Base-by-base conservation (phyloP, 2,329 filamentous ascomycete species). In the Beauveria brongniartii region DNA sequence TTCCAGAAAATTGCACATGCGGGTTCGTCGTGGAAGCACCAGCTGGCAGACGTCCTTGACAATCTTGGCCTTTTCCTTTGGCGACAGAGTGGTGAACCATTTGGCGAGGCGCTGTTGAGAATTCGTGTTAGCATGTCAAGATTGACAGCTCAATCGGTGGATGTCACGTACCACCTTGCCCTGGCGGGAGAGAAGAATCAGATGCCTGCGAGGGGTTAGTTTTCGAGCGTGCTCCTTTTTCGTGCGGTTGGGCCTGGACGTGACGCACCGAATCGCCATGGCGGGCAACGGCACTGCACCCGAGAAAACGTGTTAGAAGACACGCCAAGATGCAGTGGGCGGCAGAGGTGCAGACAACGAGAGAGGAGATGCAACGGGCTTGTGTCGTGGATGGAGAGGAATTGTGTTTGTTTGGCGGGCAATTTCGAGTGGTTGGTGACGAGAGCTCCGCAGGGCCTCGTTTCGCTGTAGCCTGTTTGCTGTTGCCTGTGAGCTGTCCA, bases 1-100 rank as follows among this genome's bases (percentile, higher is more conserved):
- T 75, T 99, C 94, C 63, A 99, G 85, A 77, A 99, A 99, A 78
- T 99, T 99, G 85, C 94, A 99, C 94, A 99, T 99, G 74, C 94
- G 91, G 63, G 94, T 97, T 71, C 94, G 86, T 68, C 94, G 86
- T 65, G 94, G 94, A 67, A 99, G 87, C 68, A 99, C 94, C 55
- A 97, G 89, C 78, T 97, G 94, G 64, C 94, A 92, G 70, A 99
- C 94, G 82, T 99, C 94, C 78, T 99, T 99, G 83, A 99, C 93
- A 73, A 99, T 97, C 83, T 99, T 99, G 77, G 93, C 94, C 81
- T 99, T 99, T 73, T 99, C 94, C 78, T 89, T 97, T 65, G 94
- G 94, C 41, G 93, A 96, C 65, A 99, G 84, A 18, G 94, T 99
- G 60, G 92, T 96, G 79, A 99, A 99, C 94, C 94, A 99, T 80